Evolutionary conservation across 306 rosid genomes (phyloP).

Genomic region (Ceratonia siliqua): DNA sequence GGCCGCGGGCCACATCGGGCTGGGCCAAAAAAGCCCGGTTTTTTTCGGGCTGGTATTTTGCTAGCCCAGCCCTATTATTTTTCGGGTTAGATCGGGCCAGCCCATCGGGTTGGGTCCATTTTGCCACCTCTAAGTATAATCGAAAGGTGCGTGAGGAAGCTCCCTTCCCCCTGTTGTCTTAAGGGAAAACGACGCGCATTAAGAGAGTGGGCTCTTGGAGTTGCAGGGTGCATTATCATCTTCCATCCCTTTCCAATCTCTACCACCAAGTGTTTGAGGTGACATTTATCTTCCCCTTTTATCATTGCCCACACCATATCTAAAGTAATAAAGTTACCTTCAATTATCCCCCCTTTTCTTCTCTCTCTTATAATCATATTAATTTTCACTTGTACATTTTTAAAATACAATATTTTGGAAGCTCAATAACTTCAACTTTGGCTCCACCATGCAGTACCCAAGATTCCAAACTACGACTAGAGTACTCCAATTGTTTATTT

Average conservation of each 20-base stretch:
- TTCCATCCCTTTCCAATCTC: slow-evolving; percentile 40
- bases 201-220: slow-evolving; percentile 43
- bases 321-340: background rate
- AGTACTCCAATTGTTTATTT: slow-evolving; percentile 34
- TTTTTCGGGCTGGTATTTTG: no score
- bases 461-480: slow-evolving; percentile 39
- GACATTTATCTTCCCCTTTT: slow-evolving; percentile 43
- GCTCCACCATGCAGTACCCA: slow-evolving; percentile 35
- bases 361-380: background rate
- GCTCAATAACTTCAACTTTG: slow-evolving; percentile 10
- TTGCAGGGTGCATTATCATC: slow-evolving; percentile 44
- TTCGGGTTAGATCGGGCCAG: no score
- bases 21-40: no score
- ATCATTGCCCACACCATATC: background rate
- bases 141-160: background rate
- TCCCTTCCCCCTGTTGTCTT: background rate
- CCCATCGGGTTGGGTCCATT: no score
- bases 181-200: slow-evolving; percentile 32
- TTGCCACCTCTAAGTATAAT: no score
- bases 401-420: no score
- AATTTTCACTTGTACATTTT: no score
- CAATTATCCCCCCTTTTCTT: background rate
- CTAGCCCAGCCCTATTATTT: no score
- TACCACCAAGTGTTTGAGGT: slow-evolving; percentile 43
- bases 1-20: no score